Conservation (phyloP, 2,329 filamentous ascomycete genomes). For the Colletotrichum costaricense region DNA sequence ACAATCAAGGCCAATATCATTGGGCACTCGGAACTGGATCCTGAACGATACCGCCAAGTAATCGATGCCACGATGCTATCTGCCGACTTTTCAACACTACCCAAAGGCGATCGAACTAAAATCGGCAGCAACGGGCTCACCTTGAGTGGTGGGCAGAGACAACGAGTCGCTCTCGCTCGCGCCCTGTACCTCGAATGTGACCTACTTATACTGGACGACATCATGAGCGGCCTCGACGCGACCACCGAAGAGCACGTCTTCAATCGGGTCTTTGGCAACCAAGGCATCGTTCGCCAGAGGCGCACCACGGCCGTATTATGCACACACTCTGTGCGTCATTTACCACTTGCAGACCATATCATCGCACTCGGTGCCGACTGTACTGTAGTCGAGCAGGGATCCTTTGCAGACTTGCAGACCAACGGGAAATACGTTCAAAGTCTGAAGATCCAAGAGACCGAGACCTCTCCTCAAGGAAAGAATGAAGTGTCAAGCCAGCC, state of each 20-base stretch:
- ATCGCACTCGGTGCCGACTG: conserved; percentile 54
- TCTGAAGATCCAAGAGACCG: conserved; percentile 46
- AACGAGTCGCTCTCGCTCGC: conserved; percentile 42
- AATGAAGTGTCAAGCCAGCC: background rate
- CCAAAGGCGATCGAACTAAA: conserved; percentile 49
- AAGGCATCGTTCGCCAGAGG: conserved; percentile 41
- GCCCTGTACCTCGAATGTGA: conserved; percentile 45
- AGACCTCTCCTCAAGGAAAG: conserved; percentile 14
- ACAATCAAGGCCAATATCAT: conserved; percentile 52
- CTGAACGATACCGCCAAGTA: conserved; percentile 47
- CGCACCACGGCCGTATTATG: conserved; percentile 47
- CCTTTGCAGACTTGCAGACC: conserved; percentile 49
- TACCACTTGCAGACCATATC: conserved; percentile 56
- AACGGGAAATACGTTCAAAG: conserved; percentile 52
- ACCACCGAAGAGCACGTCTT: conserved; percentile 47
- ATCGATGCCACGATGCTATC: conserved; percentile 47
- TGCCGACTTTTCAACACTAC: conserved; percentile 45
- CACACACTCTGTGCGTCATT: conserved; percentile 51
- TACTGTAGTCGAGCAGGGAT: conserved; percentile 53
- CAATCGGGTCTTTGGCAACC: conserved; percentile 41
- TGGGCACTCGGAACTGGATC: conserved; percentile 45
- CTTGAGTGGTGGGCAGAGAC: conserved; percentile 53
- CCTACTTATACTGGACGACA: conserved; percentile 48
- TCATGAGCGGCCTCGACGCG: conserved; percentile 49
- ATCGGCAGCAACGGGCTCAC: conserved; percentile 55